A percentile compares a stretch with the other conserved stretches of the same genome.
Evolutionary conservation across 352 stramenopile species (phyloP).

Genomic region (Plasmopara muralis): DNA sequence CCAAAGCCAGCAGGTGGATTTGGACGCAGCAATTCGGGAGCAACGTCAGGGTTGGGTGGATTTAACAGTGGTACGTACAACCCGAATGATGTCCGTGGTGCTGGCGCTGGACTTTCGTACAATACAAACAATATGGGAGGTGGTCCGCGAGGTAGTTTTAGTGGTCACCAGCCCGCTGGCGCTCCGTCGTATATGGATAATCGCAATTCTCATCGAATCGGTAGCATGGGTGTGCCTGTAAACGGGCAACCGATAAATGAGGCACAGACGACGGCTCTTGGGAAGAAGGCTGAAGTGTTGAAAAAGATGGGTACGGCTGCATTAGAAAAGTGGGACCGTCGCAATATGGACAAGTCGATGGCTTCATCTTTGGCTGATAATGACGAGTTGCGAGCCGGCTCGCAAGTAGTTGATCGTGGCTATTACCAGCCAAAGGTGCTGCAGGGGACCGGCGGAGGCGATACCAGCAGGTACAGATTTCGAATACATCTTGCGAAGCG

Average conservation of each 20-base stretch:
- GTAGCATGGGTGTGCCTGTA: constrained; percentile 39
- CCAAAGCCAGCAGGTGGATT: constrained; percentile 41
- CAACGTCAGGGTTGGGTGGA: constrained; percentile 24
- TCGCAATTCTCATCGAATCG: constrained; percentile 29
- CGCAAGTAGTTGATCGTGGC: constrained; percentile 60
- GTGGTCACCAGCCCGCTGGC: constrained; percentile 14
- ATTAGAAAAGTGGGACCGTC: constrained; percentile 77
- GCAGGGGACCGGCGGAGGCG: constrained; percentile 54
- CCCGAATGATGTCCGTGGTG: constrained; percentile 29
- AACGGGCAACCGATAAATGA: constrained; percentile 43
- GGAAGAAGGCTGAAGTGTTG: constrained; percentile 71
- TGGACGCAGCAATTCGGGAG: constrained; percentile 31
- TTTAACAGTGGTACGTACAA: constrained; percentile 48
- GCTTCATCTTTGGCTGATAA: constrained; percentile 83
- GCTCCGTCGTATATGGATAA: constrained; percentile 47
- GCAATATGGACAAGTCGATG: constrained; percentile 89
- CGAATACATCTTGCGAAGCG: constrained; percentile 1
- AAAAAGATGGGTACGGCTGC: constrained; percentile 76
- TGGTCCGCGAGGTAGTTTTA: constrained; percentile 12
- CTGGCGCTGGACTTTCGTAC: constrained; percentile 25
- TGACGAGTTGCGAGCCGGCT: constrained; percentile 65
- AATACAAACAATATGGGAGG: constrained; percentile 22
- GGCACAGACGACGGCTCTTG: constrained; percentile 46
- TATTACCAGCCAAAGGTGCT: constrained; percentile 65
- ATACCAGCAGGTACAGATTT: constrained; percentile 58